phyloP scores from a whole-genome alignment of 2,329 filamentous ascomycete genomes.

The Epichloe hybrida region DNA sequence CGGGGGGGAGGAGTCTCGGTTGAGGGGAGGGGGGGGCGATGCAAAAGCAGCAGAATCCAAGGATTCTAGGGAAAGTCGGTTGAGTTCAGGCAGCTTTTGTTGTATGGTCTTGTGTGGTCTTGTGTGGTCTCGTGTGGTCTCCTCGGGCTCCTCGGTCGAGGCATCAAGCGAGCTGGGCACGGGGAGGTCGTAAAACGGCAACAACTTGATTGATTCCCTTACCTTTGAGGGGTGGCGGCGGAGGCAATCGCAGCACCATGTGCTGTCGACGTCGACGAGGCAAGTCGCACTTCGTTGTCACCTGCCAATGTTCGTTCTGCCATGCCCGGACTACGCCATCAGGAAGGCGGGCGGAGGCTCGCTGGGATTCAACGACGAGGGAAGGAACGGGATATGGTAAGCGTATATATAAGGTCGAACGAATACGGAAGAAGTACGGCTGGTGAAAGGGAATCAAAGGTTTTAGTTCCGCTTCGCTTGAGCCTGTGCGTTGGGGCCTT shows the following conservation, averaged over 20 bases:
- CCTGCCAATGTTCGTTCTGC: slow-evolving; percentile 47
- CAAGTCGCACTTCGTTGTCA: slow-evolving; percentile 43
- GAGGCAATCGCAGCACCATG: slow-evolving; percentile 14
- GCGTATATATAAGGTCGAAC: background rate
- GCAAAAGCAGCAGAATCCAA: background rate
- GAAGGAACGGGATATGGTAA: slow-evolving; percentile 1
- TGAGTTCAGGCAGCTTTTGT: background rate
- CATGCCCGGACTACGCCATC: slow-evolving; percentile 54
- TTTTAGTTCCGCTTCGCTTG: background rate
- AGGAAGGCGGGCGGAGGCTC: slow-evolving; percentile 30
- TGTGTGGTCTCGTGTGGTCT: background rate
- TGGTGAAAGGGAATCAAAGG: background rate
- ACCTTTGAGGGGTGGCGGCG: slow-evolving; percentile 15
- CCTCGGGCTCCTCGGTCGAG: background rate
- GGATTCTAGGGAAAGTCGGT: background rate
- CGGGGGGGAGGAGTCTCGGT: background rate
- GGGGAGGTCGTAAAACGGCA: background rate
- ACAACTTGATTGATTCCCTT: slow-evolving; percentile 2
- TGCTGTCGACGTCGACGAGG: slow-evolving; percentile 24
- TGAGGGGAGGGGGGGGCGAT: background rate
- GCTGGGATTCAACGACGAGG: slow-evolving; percentile 8
- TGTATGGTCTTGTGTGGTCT: no score
- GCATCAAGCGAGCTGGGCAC: background rate
- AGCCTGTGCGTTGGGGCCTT: slow-evolving; percentile 1
- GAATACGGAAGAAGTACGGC: background rate